Conservation (phyloP, 2,329 filamentous ascomycete genomes). For the Tolypocladium endophyticum region DNA sequence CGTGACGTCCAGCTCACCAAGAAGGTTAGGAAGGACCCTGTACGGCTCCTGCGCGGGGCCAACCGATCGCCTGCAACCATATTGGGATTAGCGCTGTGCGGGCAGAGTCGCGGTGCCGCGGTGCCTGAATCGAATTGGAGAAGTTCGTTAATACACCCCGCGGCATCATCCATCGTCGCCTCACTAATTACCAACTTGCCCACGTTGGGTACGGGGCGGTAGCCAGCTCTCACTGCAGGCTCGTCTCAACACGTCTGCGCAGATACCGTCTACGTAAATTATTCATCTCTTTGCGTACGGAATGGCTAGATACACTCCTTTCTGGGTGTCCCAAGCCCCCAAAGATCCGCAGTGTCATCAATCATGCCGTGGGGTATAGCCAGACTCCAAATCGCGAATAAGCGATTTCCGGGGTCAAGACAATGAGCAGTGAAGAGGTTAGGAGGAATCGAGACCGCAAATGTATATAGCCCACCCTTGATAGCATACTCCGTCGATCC, state of each 20-base stretch:
- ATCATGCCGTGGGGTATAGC: constrained; percentile 12
- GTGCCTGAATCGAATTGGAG: neutral
- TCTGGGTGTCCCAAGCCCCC: constrained; percentile 8
- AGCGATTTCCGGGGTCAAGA: constrained; percentile 2
- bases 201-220: neutral
- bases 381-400: constrained; percentile 2
- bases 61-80: neutral
- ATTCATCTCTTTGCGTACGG: constrained; percentile 11
- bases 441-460: constrained; percentile 8
- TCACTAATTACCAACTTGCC: no score
- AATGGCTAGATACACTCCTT: constrained; percentile 14
- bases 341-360: constrained; percentile 8
- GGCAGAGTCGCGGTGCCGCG: neutral
- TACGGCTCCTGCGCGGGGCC: neutral
- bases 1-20: neutral
- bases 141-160: no score
- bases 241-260: neutral
- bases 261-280: neutral
- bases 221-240: neutral
- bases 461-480: constrained; percentile 8
- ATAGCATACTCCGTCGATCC: constrained; percentile 7
- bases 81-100: neutral
- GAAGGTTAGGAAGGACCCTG: neutral
- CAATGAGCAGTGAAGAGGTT: constrained; percentile 7
- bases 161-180: no score